Conservation (phyloP, 2,329 filamentous ascomycete genomes). For the Leptographium radiaticola region DNA sequence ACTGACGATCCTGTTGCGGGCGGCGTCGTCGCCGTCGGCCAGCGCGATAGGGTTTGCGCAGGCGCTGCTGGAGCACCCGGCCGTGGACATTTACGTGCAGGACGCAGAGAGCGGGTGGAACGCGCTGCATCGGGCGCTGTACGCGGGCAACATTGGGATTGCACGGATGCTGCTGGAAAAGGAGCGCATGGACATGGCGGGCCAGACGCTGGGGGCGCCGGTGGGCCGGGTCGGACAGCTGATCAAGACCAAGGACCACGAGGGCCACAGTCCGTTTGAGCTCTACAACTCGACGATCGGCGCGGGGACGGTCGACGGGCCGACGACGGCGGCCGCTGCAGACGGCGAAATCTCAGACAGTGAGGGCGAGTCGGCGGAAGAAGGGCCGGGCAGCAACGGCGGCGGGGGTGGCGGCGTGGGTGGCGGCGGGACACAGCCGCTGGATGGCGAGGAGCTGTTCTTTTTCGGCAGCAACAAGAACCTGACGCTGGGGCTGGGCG, state of each 20-base stretch:
- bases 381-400: neutral
- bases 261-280: constrained; percentile 90
- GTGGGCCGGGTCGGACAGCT: constrained; percentile 55
- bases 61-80: constrained; percentile 68
- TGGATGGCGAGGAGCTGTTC: constrained; percentile 68
- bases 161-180: constrained; percentile 70
- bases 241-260: constrained; percentile 90
- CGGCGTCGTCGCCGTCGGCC: constrained; percentile 59
- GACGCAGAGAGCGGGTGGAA: constrained; percentile 95
- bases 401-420: neutral
- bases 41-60: constrained; percentile 63
- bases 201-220: constrained; percentile 45
- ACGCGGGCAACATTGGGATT: constrained; percentile 77
- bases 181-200: constrained; percentile 52
- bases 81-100: constrained; percentile 74
- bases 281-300: constrained; percentile 81
- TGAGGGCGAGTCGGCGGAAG: neutral
- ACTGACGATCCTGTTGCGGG: constrained; percentile 72
- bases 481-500: constrained; percentile 80
- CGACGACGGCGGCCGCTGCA: neutral
- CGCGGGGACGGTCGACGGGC: constrained; percentile 48
- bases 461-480: constrained; percentile 97
- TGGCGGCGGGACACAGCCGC: constrained; percentile 8
- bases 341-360: constrained; percentile 3
- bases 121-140: constrained; percentile 78